Evolutionary conservation across 225 moss, liverwort and hornwort genomes (phyloP).

Genomic region (Pseudisothecium myosuroides): DNA sequence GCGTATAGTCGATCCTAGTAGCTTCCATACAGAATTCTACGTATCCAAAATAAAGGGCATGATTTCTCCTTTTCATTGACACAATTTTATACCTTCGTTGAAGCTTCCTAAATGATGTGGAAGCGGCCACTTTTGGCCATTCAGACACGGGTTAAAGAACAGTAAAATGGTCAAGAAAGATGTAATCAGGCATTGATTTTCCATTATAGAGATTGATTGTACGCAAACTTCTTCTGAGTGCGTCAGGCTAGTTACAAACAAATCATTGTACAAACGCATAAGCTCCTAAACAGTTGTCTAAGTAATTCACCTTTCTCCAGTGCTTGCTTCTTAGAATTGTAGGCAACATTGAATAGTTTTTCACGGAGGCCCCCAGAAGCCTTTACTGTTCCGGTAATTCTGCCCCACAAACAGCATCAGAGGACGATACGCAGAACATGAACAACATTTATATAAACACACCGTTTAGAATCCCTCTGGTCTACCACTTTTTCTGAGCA

Average conservation of each 20-base stretch:
- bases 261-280: not conserved
- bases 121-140: not conserved
- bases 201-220: not conserved
- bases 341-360: slow-evolving; percentile 82
- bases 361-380: slow-evolving; percentile 69
- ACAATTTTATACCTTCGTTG: not conserved
- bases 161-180: not conserved
- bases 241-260: not conserved
- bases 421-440: not conserved
- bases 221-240: not conserved
- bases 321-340: slow-evolving; percentile 84
- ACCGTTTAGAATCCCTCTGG: not conserved
- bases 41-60: not conserved
- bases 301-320: slow-evolving; percentile 30
- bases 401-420: slow-evolving; percentile 2
- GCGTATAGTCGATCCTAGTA: not conserved
- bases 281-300: not conserved
- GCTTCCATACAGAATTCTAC: not conserved
- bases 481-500: not conserved
- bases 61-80: not conserved
- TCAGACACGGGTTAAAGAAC: not conserved
- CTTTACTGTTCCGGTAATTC: slow-evolving; percentile 67
- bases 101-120: not conserved
- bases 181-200: not conserved
- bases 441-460: not conserved